Conservation (phyloP, 73 alveolate genomes). For the Tetrahymena thermophila region DNA sequence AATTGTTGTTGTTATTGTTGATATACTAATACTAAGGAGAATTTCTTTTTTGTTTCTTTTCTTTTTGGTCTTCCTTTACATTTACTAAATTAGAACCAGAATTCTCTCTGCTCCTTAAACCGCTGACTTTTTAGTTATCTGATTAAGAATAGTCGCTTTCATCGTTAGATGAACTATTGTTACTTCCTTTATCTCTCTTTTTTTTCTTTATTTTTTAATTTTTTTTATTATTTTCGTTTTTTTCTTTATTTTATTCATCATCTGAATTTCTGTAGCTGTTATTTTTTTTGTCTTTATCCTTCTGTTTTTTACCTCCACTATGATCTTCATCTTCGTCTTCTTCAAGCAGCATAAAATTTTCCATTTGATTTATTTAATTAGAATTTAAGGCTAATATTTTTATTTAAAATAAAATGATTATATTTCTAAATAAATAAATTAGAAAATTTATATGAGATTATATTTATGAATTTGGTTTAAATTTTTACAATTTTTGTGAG, state of each 20-base stretch:
- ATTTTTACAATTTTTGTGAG: background rate
- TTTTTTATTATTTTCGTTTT: background rate
- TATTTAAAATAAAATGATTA: background rate
- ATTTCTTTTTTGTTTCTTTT: background rate
- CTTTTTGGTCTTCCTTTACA: background rate
- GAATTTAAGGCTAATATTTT: background rate
- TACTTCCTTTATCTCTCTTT: background rate
- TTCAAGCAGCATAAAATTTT: background rate
- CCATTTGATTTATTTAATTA: background rate
- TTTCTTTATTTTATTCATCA: background rate
- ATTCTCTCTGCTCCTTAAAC: background rate
- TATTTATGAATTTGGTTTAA: conserved; percentile 1
- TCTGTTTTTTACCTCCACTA: background rate
- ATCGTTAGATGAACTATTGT: background rate
- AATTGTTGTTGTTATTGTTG: background rate
- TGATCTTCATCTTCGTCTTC: background rate
- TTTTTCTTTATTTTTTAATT: background rate
- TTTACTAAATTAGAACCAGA: background rate
- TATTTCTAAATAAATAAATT: background rate
- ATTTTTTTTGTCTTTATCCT: background rate
- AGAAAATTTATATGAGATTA: background rate
- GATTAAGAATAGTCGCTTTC: background rate
- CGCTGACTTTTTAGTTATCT: background rate
- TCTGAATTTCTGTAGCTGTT: background rate
- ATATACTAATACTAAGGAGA: background rate